Conservation (phyloP, 2,329 filamentous ascomycete genomes). For the Colletotrichum costaricense region DNA sequence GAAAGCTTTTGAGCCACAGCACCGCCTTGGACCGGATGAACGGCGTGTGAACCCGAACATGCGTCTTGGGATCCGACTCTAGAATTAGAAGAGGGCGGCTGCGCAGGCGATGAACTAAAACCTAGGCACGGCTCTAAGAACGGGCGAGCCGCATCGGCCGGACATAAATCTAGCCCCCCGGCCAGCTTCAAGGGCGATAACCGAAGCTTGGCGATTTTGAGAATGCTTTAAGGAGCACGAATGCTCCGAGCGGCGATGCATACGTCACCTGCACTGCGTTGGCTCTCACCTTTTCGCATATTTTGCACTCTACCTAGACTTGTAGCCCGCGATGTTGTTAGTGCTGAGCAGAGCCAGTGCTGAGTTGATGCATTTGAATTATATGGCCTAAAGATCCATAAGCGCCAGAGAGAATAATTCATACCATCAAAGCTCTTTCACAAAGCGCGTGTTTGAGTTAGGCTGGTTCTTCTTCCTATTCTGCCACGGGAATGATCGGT, state of each 20-base stretch:
- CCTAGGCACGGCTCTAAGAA: not conserved
- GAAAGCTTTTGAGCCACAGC: too few relatives aligned
- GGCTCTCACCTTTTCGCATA: not conserved
- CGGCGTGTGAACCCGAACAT: not conserved
- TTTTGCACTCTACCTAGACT: not conserved
- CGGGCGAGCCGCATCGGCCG: not conserved
- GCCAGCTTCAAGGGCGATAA: not conserved
- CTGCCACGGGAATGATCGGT: not conserved
- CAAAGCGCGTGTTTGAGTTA: too few relatives aligned
- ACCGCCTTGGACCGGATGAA: not conserved
- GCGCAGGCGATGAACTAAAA: not conserved
- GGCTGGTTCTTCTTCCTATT: not conserved
- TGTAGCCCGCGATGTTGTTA: not conserved
- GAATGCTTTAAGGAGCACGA: not conserved
- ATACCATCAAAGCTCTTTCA: not conserved
- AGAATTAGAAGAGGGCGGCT: not conserved
- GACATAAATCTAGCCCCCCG: not conserved
- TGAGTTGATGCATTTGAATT: not conserved
- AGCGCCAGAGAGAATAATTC: not conserved
- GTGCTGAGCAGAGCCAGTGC: not conserved
- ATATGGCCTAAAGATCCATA: accelerated
- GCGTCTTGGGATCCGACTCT: not conserved
- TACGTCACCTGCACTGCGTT: not conserved
- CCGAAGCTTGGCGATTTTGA: not conserved
- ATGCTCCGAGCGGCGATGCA: not conserved